These are phyloP conservation scores for Ceratocystis ficicola DNA, from an alignment of 2,329 filamentous ascomycete species.

Conservation along the genomic window DNA sequence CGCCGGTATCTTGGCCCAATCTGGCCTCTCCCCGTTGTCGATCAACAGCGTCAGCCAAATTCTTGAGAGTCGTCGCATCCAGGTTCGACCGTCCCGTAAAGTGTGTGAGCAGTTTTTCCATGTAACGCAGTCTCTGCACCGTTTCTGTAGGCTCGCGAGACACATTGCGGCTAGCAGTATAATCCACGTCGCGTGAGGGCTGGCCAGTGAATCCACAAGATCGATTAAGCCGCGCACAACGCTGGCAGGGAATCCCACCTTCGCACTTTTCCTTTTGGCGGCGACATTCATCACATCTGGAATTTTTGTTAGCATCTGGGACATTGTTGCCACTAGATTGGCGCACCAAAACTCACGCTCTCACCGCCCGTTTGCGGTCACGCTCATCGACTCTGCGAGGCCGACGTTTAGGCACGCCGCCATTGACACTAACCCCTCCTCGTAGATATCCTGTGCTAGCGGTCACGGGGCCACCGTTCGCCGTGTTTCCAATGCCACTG, in stretches of 20 bases:
- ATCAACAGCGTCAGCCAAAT: slow-evolving; percentile 34
- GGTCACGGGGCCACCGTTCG: neutral
- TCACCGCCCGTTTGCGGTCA: slow-evolving; percentile 27
- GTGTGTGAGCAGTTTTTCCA: slow-evolving; percentile 39
- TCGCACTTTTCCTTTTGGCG: slow-evolving; percentile 46
- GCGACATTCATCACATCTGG: slow-evolving; percentile 43
- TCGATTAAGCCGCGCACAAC: slow-evolving; percentile 40
- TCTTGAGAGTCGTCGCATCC: slow-evolving; percentile 33
- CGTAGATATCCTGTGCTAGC: slow-evolving; percentile 6
- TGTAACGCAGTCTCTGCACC: slow-evolving; percentile 25
- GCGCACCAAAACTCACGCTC: slow-evolving; percentile 24
- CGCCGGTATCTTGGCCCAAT: slow-evolving; percentile 10
- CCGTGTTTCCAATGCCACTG: slow-evolving; percentile 18
- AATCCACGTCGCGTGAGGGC: slow-evolving; percentile 14
- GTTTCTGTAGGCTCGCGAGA: slow-evolving; percentile 23
- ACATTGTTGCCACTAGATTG: neutral
- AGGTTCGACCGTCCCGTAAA: slow-evolving; percentile 36
- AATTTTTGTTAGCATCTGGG: neutral
- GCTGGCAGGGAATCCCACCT: slow-evolving; percentile 41
- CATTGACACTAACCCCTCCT: slow-evolving; percentile 4
- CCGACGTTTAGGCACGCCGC: slow-evolving; percentile 23
- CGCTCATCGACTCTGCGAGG: slow-evolving; percentile 25
- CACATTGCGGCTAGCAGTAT: slow-evolving; percentile 2
- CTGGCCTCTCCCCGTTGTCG: slow-evolving; percentile 24
- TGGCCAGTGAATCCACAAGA: slow-evolving; percentile 38